Base-by-base conservation (phyloP, 257 asterid genomes). In the Striga asiatica region DNA sequence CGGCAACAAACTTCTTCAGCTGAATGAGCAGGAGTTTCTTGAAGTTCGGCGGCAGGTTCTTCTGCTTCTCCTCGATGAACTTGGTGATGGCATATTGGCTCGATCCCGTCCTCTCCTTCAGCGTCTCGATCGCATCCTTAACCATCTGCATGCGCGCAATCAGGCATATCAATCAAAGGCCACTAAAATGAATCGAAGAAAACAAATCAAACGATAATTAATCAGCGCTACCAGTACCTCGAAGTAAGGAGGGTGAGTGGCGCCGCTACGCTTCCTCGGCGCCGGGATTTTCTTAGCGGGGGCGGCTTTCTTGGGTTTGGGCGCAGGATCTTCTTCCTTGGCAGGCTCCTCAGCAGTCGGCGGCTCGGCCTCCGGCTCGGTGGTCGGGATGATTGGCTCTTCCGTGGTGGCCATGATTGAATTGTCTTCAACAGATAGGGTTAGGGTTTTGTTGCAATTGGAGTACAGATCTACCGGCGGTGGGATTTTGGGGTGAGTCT, bases 101-200 rank as follows among this genome's bases (percentile, higher is more conserved):
- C 53, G 97, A 89, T 50, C 96, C 96, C 0, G 88, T 74, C 57
- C 57, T 68, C 19, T 89, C 97, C 75, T 89, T 83, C 67, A 83
- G 37, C 20, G 91, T 52, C 43, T 24, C 74, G 53, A 89, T 81
- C 57, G 96, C 96, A 0, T 83, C 97, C 64, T 73, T 32, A 68
- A 89, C 66, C 96, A 86, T 89, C 97, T 89, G 73, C 65, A 57
- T 34, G 66, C 22, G 35, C 58, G 20, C 0, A 42, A 48, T 3
- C 2, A n/a, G n/a, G n/a, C n/a, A n/a, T n/a, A 11, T 0, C 10
- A 48, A 21, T 0, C 9, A 3, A 50, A 27, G 19, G 3, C n/a
- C n/a, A n/a, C n/a, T n/a, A n/a, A n/a, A n/a, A n/a, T n/a, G n/a
- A n/a, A n/a, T n/a, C n/a, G n/a, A n/a, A n/a, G n/a, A n/a, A n/a